phyloP scores from a whole-genome alignment of 169 alveolate species.

The Plasmodium billcollinsi region DNA sequence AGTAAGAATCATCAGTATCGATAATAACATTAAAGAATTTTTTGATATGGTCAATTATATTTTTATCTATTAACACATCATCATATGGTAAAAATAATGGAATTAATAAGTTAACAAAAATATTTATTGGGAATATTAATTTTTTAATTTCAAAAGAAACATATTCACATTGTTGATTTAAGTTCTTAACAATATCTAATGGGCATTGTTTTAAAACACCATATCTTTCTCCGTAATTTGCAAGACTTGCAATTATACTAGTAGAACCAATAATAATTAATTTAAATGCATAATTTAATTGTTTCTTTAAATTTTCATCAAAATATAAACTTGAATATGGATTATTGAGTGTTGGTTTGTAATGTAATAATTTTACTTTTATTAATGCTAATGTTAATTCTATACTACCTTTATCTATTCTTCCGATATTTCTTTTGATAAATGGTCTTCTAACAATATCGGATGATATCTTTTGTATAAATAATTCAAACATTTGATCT shows the following conservation, averaged over 20 bases:
- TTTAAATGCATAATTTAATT: constrained; percentile 43
- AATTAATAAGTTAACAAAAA: constrained; percentile 59
- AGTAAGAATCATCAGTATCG: constrained; percentile 34
- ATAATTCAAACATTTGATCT: constrained; percentile 41
- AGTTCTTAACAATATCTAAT: constrained; percentile 29
- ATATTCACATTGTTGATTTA: constrained; percentile 4
- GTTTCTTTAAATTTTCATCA: constrained; percentile 57
- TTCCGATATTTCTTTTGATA: constrained; percentile 45
- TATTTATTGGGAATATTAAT: constrained; percentile 47
- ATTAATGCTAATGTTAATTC: constrained; percentile 44
- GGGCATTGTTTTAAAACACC: constrained; percentile 37
- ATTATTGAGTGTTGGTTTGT: constrained; percentile 13
- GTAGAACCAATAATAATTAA: constrained; percentile 39
- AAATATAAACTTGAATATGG: constrained; percentile 66
- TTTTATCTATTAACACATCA: constrained; percentile 36
- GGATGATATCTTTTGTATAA: constrained; percentile 26
- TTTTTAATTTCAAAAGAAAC: constrained; percentile 33
- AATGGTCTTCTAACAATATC: constrained; percentile 49
- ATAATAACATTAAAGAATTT: constrained; percentile 39
- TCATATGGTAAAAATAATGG: constrained; percentile 47
- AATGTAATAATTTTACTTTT: constrained; percentile 60
- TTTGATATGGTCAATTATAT: constrained; percentile 12
- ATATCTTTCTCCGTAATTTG: constrained; percentile 44
- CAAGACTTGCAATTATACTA: constrained; percentile 44
- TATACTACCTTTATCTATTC: constrained; percentile 71